Conservation (phyloP, 2,329 filamentous ascomycete genomes). For the Ascochyta clinopodiicola region DNA sequence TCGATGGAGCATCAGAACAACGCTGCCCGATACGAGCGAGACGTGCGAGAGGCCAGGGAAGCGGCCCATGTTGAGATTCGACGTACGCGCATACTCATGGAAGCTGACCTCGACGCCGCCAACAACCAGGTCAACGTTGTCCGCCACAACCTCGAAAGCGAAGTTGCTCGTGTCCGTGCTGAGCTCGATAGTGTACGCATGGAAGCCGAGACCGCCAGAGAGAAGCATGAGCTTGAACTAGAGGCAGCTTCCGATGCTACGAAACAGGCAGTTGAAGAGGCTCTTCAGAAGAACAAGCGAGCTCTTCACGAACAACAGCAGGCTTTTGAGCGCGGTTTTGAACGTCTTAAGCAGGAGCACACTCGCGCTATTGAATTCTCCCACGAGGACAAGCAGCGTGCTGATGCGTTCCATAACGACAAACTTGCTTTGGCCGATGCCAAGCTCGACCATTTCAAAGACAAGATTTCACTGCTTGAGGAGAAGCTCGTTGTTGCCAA, state of each 20-base stretch:
- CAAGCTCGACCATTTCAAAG: conserved; percentile 84
- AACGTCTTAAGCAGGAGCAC: conserved; percentile 65
- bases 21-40: conserved; percentile 74
- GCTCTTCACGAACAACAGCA: conserved; percentile 62
- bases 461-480: conserved; percentile 82
- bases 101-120: conserved; percentile 81
- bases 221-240: conserved; percentile 81
- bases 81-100: conserved; percentile 77
- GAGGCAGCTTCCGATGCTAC: conserved; percentile 79
- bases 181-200: conserved; percentile 80
- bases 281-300: conserved; percentile 59
- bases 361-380: conserved; percentile 69
- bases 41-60: conserved; percentile 84
- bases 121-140: conserved; percentile 86
- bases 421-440: conserved; percentile 81
- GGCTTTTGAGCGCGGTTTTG: conserved; percentile 46
- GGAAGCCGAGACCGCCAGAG: conserved; percentile 81
- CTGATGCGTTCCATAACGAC: conserved; percentile 80
- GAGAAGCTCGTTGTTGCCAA: conserved; percentile 91
- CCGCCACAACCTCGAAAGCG: conserved; percentile 80
- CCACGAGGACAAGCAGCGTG: conserved; percentile 80
- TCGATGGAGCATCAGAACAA: conserved; percentile 75
- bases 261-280: conserved; percentile 63
- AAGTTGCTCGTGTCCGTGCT: conserved; percentile 72
- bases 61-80: conserved; percentile 80